Base-by-base conservation (phyloP, 371 early-diverging fungal genomes). In the Gilbertella persicaria region DNA sequence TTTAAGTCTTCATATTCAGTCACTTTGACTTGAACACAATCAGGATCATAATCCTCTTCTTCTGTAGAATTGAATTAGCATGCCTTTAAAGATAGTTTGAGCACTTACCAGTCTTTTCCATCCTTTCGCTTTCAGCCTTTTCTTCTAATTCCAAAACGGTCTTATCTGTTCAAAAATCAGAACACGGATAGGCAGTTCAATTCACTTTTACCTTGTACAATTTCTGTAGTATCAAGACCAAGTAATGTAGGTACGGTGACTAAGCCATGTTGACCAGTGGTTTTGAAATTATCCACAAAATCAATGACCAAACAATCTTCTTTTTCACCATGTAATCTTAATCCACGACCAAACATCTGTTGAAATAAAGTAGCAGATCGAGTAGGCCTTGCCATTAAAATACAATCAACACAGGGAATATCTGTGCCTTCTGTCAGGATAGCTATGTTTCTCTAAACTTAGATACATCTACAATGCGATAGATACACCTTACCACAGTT, bases 301-400 rank as follows among this genome's bases (percentile, higher is more conserved):
- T 97, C 97, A 35, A 96, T 64, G 0, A 94, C 79, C n/a, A 91
- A 68, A 52, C 97, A 96, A 49, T 90, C 79, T 5, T 65, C 50
- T 62, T 97, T 97, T 5, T 67, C 82, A 2, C 67, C 63, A 53
- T 69, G 63, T 7, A 84, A 53, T 2, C 96, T 80, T 81, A 96
- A 75, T 4, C 97, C 97, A 21, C 97, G 82, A 3, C 97, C 97
- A 48, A 97, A 71, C 97, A 97, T 97, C 68, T 97, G 97, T 60
- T 90, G 92, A 71, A 93, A 89, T 43, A 97, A 75, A 2, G 83
- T 89, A 8, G 73, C 62, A 10, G 91, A 91, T 19, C 78, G 65
- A 3, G 98, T 97, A 0, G 96, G 97, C 6, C 95, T 76, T 0
- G 92, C 93, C 79, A 96, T 84, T 4, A 97, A 50, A 19, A 96